phyloP scores from a whole-genome alignment of 352 stramenopile species.

The Peronospora farinosa region DNA sequence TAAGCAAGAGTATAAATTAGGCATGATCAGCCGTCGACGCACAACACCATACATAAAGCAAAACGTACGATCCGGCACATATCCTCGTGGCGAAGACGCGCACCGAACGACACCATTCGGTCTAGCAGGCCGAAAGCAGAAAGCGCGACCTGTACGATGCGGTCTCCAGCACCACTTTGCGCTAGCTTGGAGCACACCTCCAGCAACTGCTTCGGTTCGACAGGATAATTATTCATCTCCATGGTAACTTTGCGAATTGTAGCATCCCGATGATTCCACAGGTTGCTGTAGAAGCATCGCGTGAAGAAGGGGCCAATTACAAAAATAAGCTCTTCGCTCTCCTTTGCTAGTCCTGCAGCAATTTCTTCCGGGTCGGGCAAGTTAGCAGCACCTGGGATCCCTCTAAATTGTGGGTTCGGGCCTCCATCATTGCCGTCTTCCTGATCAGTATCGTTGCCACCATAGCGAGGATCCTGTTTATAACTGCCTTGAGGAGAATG shows the following conservation, averaged over 20 bases:
- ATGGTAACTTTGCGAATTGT: slow-evolving; percentile 82
- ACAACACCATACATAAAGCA: background rate
- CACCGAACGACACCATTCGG: slow-evolving; percentile 45
- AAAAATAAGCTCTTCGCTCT: slow-evolving; percentile 68
- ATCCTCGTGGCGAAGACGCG: slow-evolving; percentile 45
- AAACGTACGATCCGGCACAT: slow-evolving; percentile 63
- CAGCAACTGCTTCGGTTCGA: slow-evolving; percentile 42
- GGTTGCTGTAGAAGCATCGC: slow-evolving; percentile 80
- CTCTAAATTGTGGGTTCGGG: slow-evolving; percentile 49
- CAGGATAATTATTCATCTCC: slow-evolving; percentile 51
- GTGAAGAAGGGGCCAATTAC: slow-evolving; percentile 76
- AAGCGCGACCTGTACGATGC: slow-evolving; percentile 68
- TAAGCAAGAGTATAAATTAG: slow-evolving; percentile 3
- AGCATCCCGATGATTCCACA: slow-evolving; percentile 81
- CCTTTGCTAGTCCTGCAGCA: slow-evolving; percentile 54
- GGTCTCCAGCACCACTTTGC: slow-evolving; percentile 64
- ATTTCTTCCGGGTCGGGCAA: slow-evolving; percentile 71
- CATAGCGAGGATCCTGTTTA: slow-evolving; percentile 21
- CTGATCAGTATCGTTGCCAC: slow-evolving; percentile 15
- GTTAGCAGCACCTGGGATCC: slow-evolving; percentile 61
- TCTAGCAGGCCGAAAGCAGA: slow-evolving; percentile 68
- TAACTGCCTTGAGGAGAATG: slow-evolving; percentile 15
- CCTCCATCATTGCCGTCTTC: slow-evolving; percentile 15
- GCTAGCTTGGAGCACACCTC: slow-evolving; percentile 62
- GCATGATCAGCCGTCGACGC: background rate